Evolutionary conservation across 495 filamentous ascomycete species (phyloP).

Genomic region (Penicillium diatomitis): DNA sequence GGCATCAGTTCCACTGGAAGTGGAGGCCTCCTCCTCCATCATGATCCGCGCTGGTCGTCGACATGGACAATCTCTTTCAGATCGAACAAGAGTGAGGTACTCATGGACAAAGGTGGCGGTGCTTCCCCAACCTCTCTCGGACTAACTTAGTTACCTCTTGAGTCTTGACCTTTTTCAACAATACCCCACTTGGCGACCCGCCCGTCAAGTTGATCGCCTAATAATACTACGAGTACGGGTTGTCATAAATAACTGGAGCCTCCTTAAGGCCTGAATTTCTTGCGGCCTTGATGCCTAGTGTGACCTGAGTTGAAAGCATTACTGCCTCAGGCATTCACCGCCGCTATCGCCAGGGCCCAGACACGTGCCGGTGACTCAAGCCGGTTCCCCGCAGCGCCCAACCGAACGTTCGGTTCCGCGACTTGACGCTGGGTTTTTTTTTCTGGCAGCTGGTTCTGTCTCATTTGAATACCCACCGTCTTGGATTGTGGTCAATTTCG

Average conservation of each 20-base stretch:
- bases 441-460: background rate
- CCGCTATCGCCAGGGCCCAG: background rate
- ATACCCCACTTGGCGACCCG: background rate
- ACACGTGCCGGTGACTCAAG: conserved; percentile 13
- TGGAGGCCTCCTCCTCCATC: conserved; percentile 18
- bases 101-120: conserved; percentile 14
- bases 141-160: no score
- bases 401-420: no score
- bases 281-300: no score
- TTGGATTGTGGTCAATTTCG: background rate
- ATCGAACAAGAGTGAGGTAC: conserved; percentile 4
- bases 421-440: conserved; percentile 4
- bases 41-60: conserved; percentile 14
- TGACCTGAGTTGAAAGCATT: no score
- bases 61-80: conserved; percentile 13
- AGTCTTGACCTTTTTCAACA: background rate
- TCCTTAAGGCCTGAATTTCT: no score
- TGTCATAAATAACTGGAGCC: conserved; percentile 6
- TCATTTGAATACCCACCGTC: no score
- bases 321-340: no score
- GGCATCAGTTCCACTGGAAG: conserved; percentile 3
- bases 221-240: background rate
- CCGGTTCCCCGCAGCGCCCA: conserved; percentile 2
- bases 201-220: conserved; percentile 10
- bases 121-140: conserved; percentile 12